Evolutionary conservation across 768 basidiomycete species (phyloP), one percentile per base, ranked within the genome.

Genomic region (Gelatoporia subvermispora): DNA sequence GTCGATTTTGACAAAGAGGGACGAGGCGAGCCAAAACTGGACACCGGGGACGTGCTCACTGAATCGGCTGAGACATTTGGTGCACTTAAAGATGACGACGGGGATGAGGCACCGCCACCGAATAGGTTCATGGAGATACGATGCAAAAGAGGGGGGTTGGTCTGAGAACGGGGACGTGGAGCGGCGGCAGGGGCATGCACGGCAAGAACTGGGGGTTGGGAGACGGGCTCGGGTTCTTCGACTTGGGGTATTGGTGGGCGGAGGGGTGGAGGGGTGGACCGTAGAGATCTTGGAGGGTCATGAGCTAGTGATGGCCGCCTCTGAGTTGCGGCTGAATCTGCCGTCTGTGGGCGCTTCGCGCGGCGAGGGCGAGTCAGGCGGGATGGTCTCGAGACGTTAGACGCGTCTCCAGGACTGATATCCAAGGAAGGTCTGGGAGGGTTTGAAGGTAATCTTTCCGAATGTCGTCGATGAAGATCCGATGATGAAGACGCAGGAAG

Each of bases 111-210:
- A 31, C 28, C 28, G n/a, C n/a, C n/a, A 5, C 77, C 73, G 49
- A 87, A 82, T 35, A 85, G 65, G 55, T 79, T 82, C 52, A 85
- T 66, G 8, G 85, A 88, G 53, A 88, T 65, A 37, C 87, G 80
- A 60, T 82, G 83, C 35, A 88, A 62, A 44, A 87, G 66, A 17
- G 85, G 82, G 3, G 87, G 83, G 52, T 84, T 87, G 18, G 85
- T 85, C 28, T 78, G 66, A 35, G 75, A 68, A 38, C 76, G 73
- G 41, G 70, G 70, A 37, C 73, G 28, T 31, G 28, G 69, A 41
- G 69, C 22, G 4, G 43, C 17, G 67, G 68, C n/a, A 73, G 72
- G 18, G 65, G 31, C n/a, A n/a, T 31, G 43, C 9, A 31, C 13
- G 7, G 31, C 15, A 20, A 48, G 45, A 15, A 25, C 21, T n/a